phyloP scores from a whole-genome alignment of 2,329 filamentous ascomycete genomes.

The Phyllosticta citriasiana region DNA sequence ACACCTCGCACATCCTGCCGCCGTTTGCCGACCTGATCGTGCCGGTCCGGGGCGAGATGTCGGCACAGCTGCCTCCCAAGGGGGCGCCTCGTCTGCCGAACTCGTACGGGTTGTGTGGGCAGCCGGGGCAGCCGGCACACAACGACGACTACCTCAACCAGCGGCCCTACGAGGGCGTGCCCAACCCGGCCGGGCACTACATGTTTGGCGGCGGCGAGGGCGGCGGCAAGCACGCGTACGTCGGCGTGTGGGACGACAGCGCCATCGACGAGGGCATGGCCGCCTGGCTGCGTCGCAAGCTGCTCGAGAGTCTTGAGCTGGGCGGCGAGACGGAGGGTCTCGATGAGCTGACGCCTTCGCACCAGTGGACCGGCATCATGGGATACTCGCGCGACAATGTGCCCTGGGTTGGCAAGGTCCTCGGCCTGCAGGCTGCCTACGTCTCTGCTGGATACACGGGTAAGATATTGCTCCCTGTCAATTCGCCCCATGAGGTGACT shows the following conservation, averaged over 20 bases:
- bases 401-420: constrained; percentile 64
- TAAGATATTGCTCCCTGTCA: constrained; percentile 18
- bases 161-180: constrained; percentile 40
- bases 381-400: constrained; percentile 57
- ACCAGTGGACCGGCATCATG: constrained; percentile 71
- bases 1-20: constrained; percentile 67
- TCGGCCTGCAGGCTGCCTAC: constrained; percentile 48
- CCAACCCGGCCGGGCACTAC: constrained; percentile 38
- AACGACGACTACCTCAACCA: constrained; percentile 67
- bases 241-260: constrained; percentile 52
- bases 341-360: constrained; percentile 36
- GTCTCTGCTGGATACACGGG: constrained; percentile 57
- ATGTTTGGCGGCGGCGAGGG: constrained; percentile 65
- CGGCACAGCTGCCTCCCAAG: constrained; percentile 50
- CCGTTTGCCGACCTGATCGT: constrained; percentile 61
- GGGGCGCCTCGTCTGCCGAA: constrained; percentile 38
- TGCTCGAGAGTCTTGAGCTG: constrained; percentile 27
- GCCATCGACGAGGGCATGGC: constrained; percentile 47
- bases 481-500: too few species aligned
- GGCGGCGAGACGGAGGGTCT: constrained; percentile 27
- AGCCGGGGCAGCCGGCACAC: constrained; percentile 33
- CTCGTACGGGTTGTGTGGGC: constrained; percentile 56
- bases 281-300: constrained; percentile 42
- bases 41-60: constrained; percentile 66
- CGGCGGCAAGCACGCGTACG: constrained; percentile 32